Evolutionary conservation across 1,139 yeast genomes (phyloP), one percentile per base, ranked within the genome.

Genomic region (Saccharomyces hybrid): DNA sequence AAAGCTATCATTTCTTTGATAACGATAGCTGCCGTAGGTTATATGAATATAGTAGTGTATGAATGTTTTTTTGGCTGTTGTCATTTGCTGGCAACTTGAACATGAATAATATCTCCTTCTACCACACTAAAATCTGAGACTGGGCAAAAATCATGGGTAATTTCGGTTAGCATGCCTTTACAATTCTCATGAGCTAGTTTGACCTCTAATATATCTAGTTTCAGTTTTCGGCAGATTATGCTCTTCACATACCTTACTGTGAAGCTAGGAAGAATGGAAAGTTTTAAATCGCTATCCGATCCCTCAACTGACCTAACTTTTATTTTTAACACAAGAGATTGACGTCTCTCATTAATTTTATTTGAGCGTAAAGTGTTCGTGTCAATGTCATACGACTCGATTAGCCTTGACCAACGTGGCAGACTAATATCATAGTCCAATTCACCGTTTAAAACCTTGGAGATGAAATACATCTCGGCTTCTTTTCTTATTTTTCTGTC

Each of bases 391-490:
- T 64, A 62, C 31, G 61, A 63, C 13, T 51, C 7, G 2, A 55
- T 38, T 27, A 67, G 54, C 13, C 47, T n/a, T 5, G 52, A 16
- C 58, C 67, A 63, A 26, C 64, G 57, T 8, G 23, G 8, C n/a
- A 52, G 52, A 6, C 29, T 31, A n/a, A 32, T 48, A 53, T 73
- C 63, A 54, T 72, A 74, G 0, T 55, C 53, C 47, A 71, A 65
- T 7, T 63, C 60, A 0, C 74, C 73, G 23, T 68, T 63, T 13
- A 64, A 67, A 0, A 84, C 82, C 59, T 77, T 76, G 2, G 83
- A 76, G 38, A 86, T 73, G 60, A 86, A 83, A 62, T 79, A 88
- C 3, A 87, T 66, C 63, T 88, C 96, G 0, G 88, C 84, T 59
- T 84, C 86, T 2, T 59, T 59, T 29, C 89, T 74, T 54, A 84